Base-by-base conservation (phyloP, 495 filamentous ascomycete genomes). In the Poronia punctata region DNA sequence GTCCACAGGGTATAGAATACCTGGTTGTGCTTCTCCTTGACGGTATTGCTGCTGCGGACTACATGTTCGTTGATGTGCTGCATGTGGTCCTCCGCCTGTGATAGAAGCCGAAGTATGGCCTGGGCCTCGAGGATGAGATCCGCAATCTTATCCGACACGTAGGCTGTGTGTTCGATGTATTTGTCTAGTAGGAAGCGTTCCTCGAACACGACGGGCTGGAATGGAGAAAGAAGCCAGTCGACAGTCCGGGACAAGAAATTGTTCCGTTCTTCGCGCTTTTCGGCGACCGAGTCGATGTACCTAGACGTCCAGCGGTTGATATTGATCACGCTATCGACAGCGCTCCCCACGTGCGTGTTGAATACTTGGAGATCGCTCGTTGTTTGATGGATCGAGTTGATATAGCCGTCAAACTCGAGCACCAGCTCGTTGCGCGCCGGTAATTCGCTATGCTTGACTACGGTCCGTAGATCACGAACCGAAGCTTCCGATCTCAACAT, bases 401-500 rank as follows among this genome's bases (percentile, higher is more conserved):
- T 76, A 64, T 83, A 84, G 20, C 70, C 73, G 49, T 76, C 68
- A 37, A 86, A 78, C 52, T 84, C 82, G 12, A 76, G 68, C 3
- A 80, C 74, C 5, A 86, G 63, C 52, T 84, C 79, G 20, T 75
- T 74, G 27, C 75, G 73, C 18, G 48, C 39, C 23, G 58, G 52
- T 5, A 72, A 49, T 14, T 60, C 55, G 56, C 64, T 70, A 48
- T 59, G 57, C 22, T 61, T 59, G 27, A 86, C 79, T 30, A 81
- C 56, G 36, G 83, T 81, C 9, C 80, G 75, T 17, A 88, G 65
- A 42, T 86, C 83, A 43, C 85, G 80, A 17, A 89, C 79, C 4
- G 79, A 76, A 14, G 77, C 67, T 51, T 88, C 83, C 12, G 80
- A 76, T 19, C 76, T 66, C 59, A 83, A 84, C 74, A 86, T 83